phyloP scores from a whole-genome alignment of 2,329 filamentous ascomycete species.

The Phaeosphaeriaceae sp. region DNA sequence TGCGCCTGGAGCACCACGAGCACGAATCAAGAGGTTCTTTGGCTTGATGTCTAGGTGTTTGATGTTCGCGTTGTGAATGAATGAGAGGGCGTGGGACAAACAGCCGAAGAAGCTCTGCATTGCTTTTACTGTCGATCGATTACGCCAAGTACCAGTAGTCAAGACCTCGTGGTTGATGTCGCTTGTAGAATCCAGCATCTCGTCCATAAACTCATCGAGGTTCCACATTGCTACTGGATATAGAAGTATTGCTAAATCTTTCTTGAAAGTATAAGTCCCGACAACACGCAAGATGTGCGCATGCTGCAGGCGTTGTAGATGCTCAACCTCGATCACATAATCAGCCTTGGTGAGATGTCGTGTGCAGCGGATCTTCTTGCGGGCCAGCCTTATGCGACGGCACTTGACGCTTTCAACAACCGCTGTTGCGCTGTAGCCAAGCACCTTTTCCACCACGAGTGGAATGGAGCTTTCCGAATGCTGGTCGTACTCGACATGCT shows the following conservation, averaged over 20 bases:
- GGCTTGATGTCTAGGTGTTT: not conserved
- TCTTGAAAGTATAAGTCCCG: not conserved
- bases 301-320: not conserved
- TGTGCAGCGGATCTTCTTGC: not conserved
- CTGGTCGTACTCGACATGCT: not conserved
- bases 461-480: not conserved
- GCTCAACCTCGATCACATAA: not conserved
- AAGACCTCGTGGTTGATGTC: not conserved
- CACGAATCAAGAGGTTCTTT: not conserved
- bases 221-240: not conserved
- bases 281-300: not conserved
- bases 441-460: not conserved
- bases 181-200: not conserved
- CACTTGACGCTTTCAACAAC: not conserved
- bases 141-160: not conserved
- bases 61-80: not conserved
- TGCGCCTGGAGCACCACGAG: not conserved
- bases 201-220: not conserved
- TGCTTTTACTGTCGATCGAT: not conserved
- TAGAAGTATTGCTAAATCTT: not conserved
- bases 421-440: not conserved
- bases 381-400: not conserved
- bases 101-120: not conserved
- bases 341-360: not conserved
- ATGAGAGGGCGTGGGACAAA: not conserved